A percentile compares a stretch with the other conserved stretches of the same genome.
Evolutionary conservation across 306 rosid species (phyloP).

Genomic region (Dryas alaskensis): DNA sequence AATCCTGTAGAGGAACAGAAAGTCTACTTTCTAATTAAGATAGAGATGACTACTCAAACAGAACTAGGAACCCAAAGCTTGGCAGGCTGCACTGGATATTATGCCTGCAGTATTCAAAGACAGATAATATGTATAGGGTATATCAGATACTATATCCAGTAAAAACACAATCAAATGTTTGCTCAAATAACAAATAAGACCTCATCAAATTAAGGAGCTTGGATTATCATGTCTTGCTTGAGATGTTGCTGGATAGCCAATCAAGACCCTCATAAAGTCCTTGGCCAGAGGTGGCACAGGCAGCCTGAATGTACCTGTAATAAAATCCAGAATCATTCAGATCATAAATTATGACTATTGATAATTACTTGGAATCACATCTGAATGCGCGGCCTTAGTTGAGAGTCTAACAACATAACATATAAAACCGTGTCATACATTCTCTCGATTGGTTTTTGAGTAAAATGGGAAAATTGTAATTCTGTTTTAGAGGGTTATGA

Average conservation of each 20-base stretch:
- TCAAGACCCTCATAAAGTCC: slow-evolving; percentile 85
- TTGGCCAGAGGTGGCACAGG: slow-evolving; percentile 54
- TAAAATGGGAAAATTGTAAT: no score
- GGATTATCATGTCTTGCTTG: slow-evolving; percentile 47
- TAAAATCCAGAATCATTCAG: background rate
- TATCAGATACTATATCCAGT: background rate
- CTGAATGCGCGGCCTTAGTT: background rate
- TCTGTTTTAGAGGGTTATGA: no score
- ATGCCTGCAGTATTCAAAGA: background rate
- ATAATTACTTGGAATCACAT: background rate
- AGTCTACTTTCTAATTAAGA: no score
- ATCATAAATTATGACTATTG: background rate
- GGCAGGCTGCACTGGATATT: background rate
- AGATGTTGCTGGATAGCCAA: slow-evolving; percentile 80
- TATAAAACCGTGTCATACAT: no score
- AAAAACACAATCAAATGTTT: background rate
- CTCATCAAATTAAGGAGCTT: background rate
- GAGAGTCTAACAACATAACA: background rate
- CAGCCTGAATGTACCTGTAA: slow-evolving; percentile 59
- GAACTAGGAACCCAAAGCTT: no score
- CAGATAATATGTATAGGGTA: background rate
- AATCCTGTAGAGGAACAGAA: no score
- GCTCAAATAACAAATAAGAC: background rate
- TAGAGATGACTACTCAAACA: no score
- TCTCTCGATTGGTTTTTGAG: no score